Conservation (phyloP, 2,329 filamentous ascomycete species). For the Aspergillus felis region DNA sequence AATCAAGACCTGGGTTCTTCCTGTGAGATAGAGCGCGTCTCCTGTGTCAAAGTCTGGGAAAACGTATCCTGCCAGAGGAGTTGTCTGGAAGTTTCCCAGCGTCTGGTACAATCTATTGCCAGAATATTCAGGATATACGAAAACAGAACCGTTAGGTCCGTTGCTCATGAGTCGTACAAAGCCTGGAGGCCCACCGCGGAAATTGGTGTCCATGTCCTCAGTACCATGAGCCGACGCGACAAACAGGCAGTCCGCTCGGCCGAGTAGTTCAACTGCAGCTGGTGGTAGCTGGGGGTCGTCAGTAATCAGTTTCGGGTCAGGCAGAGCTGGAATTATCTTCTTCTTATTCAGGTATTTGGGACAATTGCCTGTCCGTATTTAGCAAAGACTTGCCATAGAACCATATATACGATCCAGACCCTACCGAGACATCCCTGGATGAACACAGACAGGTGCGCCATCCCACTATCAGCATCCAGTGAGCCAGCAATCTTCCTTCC, state of each 20-base stretch:
- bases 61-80: slow-evolving; percentile 64
- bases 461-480: slow-evolving; percentile 26
- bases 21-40: slow-evolving; percentile 71
- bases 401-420: slow-evolving; percentile 9
- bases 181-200: slow-evolving; percentile 69
- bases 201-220: slow-evolving; percentile 76
- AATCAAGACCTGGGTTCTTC: slow-evolving; percentile 62
- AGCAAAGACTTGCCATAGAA: neutral
- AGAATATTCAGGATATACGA: slow-evolving; percentile 80
- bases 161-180: slow-evolving; percentile 68
- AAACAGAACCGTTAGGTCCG: slow-evolving; percentile 39
- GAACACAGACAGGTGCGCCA: slow-evolving; percentile 59
- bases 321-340: slow-evolving; percentile 52
- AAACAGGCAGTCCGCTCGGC: slow-evolving; percentile 71
- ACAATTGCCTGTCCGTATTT: slow-evolving; percentile 61
- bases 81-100: slow-evolving; percentile 68
- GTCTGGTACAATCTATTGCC: slow-evolving; percentile 83
- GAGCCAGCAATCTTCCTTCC: slow-evolving; percentile 66
- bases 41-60: slow-evolving; percentile 72
- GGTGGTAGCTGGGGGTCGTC: slow-evolving; percentile 47
- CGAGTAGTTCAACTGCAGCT: slow-evolving; percentile 57
- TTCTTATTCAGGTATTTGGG: slow-evolving; percentile 84
- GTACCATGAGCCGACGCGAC: slow-evolving; percentile 62
- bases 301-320: slow-evolving; percentile 52
- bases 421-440: slow-evolving; percentile 65